These are phyloP conservation scores for Antarctomyces pellizariae DNA, from an alignment of 495 filamentous ascomycete species.

Conservation along the genomic window DNA sequence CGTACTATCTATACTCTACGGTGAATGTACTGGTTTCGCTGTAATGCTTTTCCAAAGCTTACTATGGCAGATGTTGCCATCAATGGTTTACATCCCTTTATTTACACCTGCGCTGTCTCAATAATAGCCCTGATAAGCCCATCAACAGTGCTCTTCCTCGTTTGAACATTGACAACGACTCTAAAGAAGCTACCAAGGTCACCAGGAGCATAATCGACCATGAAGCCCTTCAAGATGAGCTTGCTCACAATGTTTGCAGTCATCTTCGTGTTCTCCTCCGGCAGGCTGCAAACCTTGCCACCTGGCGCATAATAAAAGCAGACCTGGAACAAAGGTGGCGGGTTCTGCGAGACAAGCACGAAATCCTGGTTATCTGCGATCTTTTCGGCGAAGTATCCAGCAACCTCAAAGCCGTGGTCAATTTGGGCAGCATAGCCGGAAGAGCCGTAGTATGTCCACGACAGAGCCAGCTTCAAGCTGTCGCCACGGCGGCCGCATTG, in stretches of 20 bases:
- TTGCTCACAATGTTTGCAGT: constrained; percentile 41
- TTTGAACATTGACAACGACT: constrained; percentile 66
- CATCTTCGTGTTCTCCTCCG: constrained; percentile 39
- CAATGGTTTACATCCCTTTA: neutral
- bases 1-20: too few species aligned
- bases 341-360: constrained; percentile 44
- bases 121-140: constrained; percentile 50
- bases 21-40: too few species aligned
- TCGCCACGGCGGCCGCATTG: constrained; percentile 82
- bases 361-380: constrained; percentile 33
- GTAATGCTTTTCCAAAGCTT: too few species aligned
- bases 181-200: constrained; percentile 64
- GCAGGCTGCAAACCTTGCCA: constrained; percentile 23
- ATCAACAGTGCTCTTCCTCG: constrained; percentile 48
- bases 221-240: constrained; percentile 56
- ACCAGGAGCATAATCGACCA: constrained; percentile 82
- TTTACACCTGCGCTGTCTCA: constrained; percentile 26
- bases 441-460: constrained; percentile 74
- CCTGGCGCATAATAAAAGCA: constrained; percentile 70
- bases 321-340: constrained; percentile 77
- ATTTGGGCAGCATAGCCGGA: constrained; percentile 9
- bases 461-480: constrained; percentile 61
- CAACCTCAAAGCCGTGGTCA: constrained; percentile 10
- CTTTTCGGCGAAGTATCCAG: constrained; percentile 19
- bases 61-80: too few species aligned